These are phyloP conservation scores for Pelargonium australe DNA, from an alignment of 441 rosid genomes.

Conservation along the genomic window DNA sequence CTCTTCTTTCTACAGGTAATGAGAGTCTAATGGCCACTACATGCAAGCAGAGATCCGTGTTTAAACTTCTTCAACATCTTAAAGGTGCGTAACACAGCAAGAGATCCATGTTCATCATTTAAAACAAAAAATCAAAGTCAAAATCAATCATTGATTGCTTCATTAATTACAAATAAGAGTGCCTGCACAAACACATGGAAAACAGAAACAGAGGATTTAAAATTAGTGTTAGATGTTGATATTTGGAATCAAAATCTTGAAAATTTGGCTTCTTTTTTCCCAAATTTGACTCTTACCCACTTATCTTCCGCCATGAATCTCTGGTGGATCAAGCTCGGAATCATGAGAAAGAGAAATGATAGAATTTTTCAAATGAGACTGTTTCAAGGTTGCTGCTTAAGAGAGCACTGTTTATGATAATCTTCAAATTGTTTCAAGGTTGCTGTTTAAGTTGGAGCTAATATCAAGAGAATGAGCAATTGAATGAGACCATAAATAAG, in stretches of 20 bases:
- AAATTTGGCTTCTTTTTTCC: not conserved
- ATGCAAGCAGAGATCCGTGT: too few relatives aligned
- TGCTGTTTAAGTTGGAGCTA: not conserved
- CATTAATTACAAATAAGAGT: too few relatives aligned
- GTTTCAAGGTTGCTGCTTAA: not conserved
- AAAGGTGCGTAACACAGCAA: too few relatives aligned
- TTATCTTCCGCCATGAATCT: constrained; percentile 14
- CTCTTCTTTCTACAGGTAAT: too few relatives aligned
- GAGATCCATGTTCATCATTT: too few relatives aligned
- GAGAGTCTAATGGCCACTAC: too few relatives aligned
- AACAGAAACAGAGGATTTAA: too few relatives aligned
- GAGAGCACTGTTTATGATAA: not conserved
- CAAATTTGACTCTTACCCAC: not conserved
- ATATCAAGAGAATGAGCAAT: not conserved
- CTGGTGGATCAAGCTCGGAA: constrained; percentile 6
- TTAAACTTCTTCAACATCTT: too few relatives aligned
- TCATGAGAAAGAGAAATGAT: constrained; percentile 6
- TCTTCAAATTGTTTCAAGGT: not conserved
- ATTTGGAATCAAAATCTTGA: not conserved
- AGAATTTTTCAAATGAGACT: not conserved
- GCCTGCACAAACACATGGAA: too few relatives aligned
- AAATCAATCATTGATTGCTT: not conserved
- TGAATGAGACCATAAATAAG: not conserved
- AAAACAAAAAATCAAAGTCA: not conserved
- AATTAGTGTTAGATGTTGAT: too few relatives aligned